Percentiles rank a stretch among this genome's conserved stretches.
These are phyloP conservation scores for Rosa multiflora DNA, from an alignment of 306 rosid species.

Conservation along the genomic window DNA sequence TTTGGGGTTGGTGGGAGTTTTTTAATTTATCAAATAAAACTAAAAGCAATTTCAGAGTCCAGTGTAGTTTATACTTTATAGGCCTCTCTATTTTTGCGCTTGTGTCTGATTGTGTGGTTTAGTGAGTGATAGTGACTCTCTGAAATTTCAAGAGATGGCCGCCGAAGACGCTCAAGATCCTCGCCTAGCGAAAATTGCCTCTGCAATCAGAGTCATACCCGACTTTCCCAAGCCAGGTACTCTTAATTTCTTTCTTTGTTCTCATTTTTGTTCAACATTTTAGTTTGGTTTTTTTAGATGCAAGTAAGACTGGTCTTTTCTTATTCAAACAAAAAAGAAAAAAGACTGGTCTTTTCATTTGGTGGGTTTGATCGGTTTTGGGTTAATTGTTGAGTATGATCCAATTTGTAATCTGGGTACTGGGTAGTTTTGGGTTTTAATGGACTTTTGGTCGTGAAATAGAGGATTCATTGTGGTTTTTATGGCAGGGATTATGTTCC, in stretches of 20 bases:
- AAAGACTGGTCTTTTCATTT: background rate
- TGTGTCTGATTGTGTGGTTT: background rate
- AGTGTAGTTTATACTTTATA: background rate
- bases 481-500: conserved; percentile 84
- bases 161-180: conserved; percentile 46
- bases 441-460: background rate
- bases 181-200: conserved; percentile 65
- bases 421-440: conserved; percentile 10
- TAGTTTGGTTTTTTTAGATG: background rate
- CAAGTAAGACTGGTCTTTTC: background rate
- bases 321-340: no score
- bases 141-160: conserved; percentile 56
- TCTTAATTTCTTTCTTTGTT: background rate
- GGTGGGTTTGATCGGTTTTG: background rate
- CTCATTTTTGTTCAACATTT: background rate
- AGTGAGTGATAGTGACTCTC: conserved; percentile 31
- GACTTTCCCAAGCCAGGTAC: conserved; percentile 92
- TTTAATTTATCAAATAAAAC: background rate
- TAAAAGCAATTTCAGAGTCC: background rate
- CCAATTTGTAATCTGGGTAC: conserved; percentile 13
- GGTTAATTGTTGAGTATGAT: background rate
- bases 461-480: background rate
- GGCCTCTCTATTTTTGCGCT: background rate
- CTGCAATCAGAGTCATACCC: conserved; percentile 86
- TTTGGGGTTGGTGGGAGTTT: background rate